Percentiles rank a stretch among this genome's conserved stretches.
Evolutionary conservation across 305 asterid species (phyloP).

Genomic region (Fraxinus sp.): DNA sequence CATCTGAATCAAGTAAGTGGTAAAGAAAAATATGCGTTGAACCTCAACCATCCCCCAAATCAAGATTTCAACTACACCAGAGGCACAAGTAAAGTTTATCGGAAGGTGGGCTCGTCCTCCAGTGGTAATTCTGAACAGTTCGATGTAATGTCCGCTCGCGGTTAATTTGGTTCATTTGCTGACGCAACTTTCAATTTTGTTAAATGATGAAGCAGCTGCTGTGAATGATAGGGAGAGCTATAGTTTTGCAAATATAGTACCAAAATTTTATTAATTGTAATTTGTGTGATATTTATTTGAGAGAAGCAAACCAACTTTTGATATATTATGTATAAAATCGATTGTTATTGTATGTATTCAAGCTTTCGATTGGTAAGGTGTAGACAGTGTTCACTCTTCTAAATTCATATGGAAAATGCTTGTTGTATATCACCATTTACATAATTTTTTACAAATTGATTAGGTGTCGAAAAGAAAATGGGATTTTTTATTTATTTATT

Average conservation of each 20-base stretch:
- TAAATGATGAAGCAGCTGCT: slow-evolving; percentile 21
- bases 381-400: too few relatives aligned
- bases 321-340: not conserved
- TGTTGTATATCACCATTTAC: too few relatives aligned
- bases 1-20: slow-evolving; percentile 62
- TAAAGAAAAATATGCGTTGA: slow-evolving; percentile 43
- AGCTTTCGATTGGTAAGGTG: not conserved
- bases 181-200: slow-evolving; percentile 24
- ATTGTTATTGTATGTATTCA: not conserved
- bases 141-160: slow-evolving; percentile 85
- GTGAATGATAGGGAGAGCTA: slow-evolving; percentile 14
- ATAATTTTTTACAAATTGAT: too few relatives aligned
- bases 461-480: too few relatives aligned
- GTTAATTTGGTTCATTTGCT: slow-evolving; percentile 34
- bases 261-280: not conserved
- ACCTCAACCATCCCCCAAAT: slow-evolving; percentile 26
- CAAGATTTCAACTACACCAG: slow-evolving; percentile 38
- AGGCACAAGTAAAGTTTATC: slow-evolving; percentile 42
- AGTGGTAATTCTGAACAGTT: slow-evolving; percentile 33
- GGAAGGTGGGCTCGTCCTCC: slow-evolving; percentile 35
- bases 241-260: not conserved
- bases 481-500: too few relatives aligned
- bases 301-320: not conserved
- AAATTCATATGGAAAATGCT: too few relatives aligned
- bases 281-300: not conserved